phyloP scores from a whole-genome alignment of 371 early-diverging fungal genomes.

The Zancudomyces culisetae region DNA sequence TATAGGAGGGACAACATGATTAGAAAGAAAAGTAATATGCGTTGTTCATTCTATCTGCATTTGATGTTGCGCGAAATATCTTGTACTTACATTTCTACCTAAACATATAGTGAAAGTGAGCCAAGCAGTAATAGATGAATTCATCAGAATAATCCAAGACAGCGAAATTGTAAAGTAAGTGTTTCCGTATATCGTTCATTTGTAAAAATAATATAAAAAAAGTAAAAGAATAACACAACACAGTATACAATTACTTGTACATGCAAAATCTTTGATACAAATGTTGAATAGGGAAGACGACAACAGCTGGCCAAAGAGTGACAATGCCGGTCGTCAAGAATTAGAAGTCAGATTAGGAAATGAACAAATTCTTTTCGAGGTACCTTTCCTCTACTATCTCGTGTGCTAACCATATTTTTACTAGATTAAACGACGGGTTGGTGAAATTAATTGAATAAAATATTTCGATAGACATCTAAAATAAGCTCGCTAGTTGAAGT shows the following conservation, averaged over 20 bases:
- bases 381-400: too few relatives aligned
- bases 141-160: conserved; percentile 72
- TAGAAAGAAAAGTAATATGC: conserved; percentile 60
- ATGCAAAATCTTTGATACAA: too few relatives aligned
- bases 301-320: conserved; percentile 75
- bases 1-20: conserved; percentile 94
- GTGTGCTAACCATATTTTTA: too few relatives aligned
- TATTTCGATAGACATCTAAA: conserved; percentile 77
- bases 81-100: background rate
- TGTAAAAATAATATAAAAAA: background rate
- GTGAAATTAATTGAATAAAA: too few relatives aligned
- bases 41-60: background rate
- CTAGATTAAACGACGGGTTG: too few relatives aligned
- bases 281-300: conserved; percentile 69
- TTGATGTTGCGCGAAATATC: too few relatives aligned
- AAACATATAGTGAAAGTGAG: conserved; percentile 46
- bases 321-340: conserved; percentile 81
- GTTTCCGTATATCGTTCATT: background rate
- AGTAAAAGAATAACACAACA: background rate
- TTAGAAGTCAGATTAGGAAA: conserved; percentile 78
- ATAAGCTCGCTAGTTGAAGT: conserved; percentile 84
- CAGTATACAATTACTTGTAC: too few relatives aligned
- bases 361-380: conserved; percentile 86
- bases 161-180: conserved; percentile 73
- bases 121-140: conserved; percentile 56